Conservation (phyloP, 345 rosid species). For the Eucalyptus erythrocorys region DNA sequence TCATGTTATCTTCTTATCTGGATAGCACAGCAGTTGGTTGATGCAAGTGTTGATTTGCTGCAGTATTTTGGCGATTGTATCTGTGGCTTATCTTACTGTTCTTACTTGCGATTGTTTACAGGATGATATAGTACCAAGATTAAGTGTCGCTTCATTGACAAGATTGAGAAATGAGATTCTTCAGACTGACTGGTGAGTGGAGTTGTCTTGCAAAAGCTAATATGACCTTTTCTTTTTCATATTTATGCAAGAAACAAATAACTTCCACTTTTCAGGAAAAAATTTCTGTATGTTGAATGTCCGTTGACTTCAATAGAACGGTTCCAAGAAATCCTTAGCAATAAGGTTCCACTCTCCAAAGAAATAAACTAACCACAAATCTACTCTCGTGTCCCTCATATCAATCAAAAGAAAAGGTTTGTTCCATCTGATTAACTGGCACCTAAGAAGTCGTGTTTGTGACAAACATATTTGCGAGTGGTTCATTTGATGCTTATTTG, state of each 20-base stretch:
- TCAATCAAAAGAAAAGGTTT: neutral
- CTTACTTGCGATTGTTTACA: conserved; percentile 5
- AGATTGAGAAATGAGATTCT: conserved; percentile 82
- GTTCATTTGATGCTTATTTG: neutral
- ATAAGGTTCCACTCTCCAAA: neutral
- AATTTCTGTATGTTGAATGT: neutral
- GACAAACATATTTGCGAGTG: neutral
- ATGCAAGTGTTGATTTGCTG: neutral
- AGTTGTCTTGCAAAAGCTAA: neutral
- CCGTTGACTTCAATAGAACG: neutral
- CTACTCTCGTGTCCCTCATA: neutral
- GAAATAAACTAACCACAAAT: neutral
- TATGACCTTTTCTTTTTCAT: neutral
- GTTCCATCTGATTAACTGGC: neutral
- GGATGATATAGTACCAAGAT: conserved; percentile 87
- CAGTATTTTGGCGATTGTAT: neutral
- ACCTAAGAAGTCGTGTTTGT: neutral
- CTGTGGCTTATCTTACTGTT: neutral
- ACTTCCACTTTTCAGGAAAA: neutral
- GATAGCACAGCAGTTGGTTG: neutral
- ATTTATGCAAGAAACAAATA: neutral
- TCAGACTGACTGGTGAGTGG: conserved; percentile 73
- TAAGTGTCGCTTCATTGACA: conserved; percentile 63
- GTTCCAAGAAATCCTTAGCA: neutral
- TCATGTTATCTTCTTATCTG: neutral